Evolutionary conservation across 306 rosid species (phyloP).

Genomic region (Urtica urens): DNA sequence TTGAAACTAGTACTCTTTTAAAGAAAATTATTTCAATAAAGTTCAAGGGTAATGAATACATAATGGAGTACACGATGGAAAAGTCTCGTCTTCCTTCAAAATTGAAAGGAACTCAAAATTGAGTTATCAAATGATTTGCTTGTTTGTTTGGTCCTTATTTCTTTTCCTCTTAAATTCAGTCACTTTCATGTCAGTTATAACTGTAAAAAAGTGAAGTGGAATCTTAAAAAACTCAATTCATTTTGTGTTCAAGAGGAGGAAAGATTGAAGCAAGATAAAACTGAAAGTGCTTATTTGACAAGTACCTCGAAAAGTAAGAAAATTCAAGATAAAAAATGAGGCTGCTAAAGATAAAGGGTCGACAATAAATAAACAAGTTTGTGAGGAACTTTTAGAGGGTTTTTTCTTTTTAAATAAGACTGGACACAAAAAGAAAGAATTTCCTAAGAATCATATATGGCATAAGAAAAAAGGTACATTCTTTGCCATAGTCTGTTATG

Average conservation of each 20-base stretch:
- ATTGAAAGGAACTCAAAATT: neutral
- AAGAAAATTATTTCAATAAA: too few species aligned
- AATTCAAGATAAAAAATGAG: neutral
- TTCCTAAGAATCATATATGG: neutral
- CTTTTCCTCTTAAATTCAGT: neutral
- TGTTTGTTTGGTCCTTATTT: neutral
- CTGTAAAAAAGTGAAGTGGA: neutral
- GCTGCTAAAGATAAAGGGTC: too few species aligned
- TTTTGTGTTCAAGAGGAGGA: neutral
- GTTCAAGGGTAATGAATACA: neutral
- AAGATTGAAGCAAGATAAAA: neutral
- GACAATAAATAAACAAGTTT: neutral
- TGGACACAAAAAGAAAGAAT: neutral
- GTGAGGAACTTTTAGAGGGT: neutral
- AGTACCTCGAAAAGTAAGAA: neutral
- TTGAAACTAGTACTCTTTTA: too few species aligned
- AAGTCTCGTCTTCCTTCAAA: constrained; percentile 2
- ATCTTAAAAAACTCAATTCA: neutral
- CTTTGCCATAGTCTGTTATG: neutral
- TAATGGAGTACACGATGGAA: neutral
- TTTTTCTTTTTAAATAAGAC: neutral
- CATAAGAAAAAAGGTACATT: neutral
- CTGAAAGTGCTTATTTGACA: neutral
- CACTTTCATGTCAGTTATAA: neutral
- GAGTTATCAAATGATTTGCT: neutral